Conservation (phyloP, 1,284 basidiomycete genomes). For the Psilocybe mexicana region DNA sequence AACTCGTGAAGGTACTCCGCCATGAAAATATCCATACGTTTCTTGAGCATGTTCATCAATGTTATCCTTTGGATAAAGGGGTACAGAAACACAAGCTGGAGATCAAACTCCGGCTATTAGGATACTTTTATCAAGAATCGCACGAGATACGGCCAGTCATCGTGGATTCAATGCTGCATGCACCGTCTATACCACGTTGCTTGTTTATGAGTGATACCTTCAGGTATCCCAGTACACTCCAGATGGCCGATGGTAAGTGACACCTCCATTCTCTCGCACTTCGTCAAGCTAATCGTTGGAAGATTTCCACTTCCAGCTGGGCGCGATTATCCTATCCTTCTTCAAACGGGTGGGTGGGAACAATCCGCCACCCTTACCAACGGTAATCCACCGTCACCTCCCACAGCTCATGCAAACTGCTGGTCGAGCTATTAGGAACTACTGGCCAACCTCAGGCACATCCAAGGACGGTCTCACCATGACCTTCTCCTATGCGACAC, state of each 20-base stretch:
- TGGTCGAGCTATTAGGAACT: neutral
- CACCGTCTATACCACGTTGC: neutral
- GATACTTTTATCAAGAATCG: neutral
- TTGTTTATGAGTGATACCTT: neutral
- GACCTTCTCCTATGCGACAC: neutral
- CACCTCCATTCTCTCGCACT: too few relatives aligned
- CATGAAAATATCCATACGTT: slow-evolving; percentile 3
- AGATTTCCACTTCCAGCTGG: neutral
- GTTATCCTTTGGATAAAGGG: neutral
- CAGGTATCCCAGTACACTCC: neutral
- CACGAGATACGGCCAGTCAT: neutral
- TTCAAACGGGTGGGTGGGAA: neutral
- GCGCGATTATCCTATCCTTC: neutral
- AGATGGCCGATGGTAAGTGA: neutral
- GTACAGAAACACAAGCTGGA: slow-evolving; percentile 2
- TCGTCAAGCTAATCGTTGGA: neutral
- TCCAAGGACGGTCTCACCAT: neutral
- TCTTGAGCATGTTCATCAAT: neutral
- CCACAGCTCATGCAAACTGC: neutral
- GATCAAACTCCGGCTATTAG: slow-evolving; percentile 1
- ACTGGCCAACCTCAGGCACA: neutral
- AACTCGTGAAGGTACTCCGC: neutral
- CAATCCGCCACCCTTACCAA: neutral
- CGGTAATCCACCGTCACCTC: neutral
- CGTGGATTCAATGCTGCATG: neutral